A percentile compares a stretch with the other conserved stretches of the same genome.
These are phyloP conservation scores for Zea luxurians DNA, from an alignment of 176 grass and related monocot genomes.

Conservation along the genomic window DNA sequence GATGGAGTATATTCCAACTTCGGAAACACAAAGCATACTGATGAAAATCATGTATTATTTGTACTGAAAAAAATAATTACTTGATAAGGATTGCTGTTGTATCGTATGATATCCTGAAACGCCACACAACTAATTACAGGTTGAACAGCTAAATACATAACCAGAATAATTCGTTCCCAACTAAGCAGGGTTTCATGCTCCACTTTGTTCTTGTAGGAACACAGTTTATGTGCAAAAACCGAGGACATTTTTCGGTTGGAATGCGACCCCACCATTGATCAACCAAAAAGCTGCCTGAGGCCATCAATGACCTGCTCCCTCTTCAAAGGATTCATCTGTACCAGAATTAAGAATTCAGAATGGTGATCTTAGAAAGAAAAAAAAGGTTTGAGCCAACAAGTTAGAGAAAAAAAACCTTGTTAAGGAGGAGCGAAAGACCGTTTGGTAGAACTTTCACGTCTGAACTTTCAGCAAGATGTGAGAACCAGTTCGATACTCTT, in stretches of 20 bases:
- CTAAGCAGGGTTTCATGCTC: background rate
- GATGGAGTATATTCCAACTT: no score
- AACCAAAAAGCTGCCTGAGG: slow-evolving; percentile 66
- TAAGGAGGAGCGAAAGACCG: slow-evolving; percentile 65
- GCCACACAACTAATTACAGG: slow-evolving; percentile 34
- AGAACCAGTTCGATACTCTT: slow-evolving; percentile 58
- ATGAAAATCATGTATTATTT: slow-evolving; percentile 1
- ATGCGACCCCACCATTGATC: slow-evolving; percentile 13
- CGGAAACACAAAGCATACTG: background rate
- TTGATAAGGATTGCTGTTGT: slow-evolving; percentile 16
- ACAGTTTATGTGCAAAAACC: slow-evolving; percentile 31
- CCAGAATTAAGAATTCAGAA: slow-evolving; percentile 29
- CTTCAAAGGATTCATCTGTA: slow-evolving; percentile 84
- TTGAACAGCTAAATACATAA: slow-evolving; percentile 40
- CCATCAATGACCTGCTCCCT: slow-evolving; percentile 62
- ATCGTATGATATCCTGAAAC: background rate
- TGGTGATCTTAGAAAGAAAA: slow-evolving; percentile 2
- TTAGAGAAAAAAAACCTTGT: slow-evolving; percentile 64
- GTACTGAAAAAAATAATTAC: slow-evolving; percentile 16
- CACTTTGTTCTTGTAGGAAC: slow-evolving; percentile 29
- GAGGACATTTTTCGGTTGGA: slow-evolving; percentile 2
- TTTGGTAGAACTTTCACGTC: slow-evolving; percentile 66
- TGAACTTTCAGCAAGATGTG: slow-evolving; percentile 58
- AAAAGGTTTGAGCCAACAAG: background rate
- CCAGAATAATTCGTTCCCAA: slow-evolving; percentile 8